Evolutionary conservation across 1,284 basidiomycete species (phyloP), one percentile per base, ranked within the genome.

Genomic region (Waitea zeae): DNA sequence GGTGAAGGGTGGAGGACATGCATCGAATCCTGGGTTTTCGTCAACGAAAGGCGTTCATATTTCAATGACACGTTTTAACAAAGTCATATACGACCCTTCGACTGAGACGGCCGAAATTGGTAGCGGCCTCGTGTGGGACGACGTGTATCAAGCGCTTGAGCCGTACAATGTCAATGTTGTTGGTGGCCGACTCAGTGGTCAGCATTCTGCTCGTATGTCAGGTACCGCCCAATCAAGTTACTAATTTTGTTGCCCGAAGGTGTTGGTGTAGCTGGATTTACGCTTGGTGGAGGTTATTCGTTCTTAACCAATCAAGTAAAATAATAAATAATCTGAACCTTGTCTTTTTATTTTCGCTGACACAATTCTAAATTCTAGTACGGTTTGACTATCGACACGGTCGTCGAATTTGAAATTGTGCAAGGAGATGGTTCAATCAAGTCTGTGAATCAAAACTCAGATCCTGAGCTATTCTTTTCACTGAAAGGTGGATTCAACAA

Each of bases 401-500:
- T 65, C 7, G 41, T 43, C 14, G 52, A 47, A 3, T 56, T 46
- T 33, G 50, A 60, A 34, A 41, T 67, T 12, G 57, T 64, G 5
- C 44, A 61, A 4, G 59, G 61, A 2, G 51, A 54, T 37, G 64
- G 64, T 2, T 49, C 45, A 3, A 38, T 54, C 14, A 49, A 44
- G 3, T 40, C 39, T 1, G 55, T 56, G 9, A 47, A 43, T 2
- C 41, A 45, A 17, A 33, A 35, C 3, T 39, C 37, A 3, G 40
- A 53, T 31, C 35, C 45, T 1, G 54, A 61, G 31, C 44, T 64
- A 1, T 62, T 61, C 39, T 58, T 49, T 28, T 57, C 51, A n/a
- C 40, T 63, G 30, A 32, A 71, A 67, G 70, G 70, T 28, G 67
- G 70, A 12, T 52, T 59, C 41, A 74, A 75, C 41, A 75, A 74